phyloP scores from a whole-genome alignment of 495 filamentous ascomycete genomes.

The Penicillium daleae region DNA sequence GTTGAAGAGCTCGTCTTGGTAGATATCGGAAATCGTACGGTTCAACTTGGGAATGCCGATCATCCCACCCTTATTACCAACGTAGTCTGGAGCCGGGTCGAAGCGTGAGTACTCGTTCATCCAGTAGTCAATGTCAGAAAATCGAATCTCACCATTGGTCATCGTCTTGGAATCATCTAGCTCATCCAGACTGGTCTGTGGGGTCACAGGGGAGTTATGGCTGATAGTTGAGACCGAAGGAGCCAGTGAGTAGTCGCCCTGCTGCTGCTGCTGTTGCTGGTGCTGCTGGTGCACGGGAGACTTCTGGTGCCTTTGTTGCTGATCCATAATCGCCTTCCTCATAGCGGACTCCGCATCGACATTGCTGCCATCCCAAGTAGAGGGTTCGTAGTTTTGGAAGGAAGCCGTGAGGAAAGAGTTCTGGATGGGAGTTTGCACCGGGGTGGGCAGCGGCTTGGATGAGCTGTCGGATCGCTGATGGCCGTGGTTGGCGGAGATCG shows the following conservation, averaged over 20 bases:
- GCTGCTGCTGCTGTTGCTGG: slow-evolving; percentile 24
- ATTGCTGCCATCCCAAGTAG: slow-evolving; percentile 45
- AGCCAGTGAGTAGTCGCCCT: slow-evolving; percentile 51
- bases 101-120: slow-evolving; percentile 65
- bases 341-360: slow-evolving; percentile 55
- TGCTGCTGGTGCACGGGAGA: slow-evolving; percentile 36
- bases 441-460: slow-evolving; percentile 53
- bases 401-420: slow-evolving; percentile 48
- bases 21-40: slow-evolving; percentile 83
- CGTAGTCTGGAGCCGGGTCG: slow-evolving; percentile 54
- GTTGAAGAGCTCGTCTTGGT: slow-evolving; percentile 84
- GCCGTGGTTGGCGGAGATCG: slow-evolving; percentile 23
- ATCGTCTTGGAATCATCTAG: slow-evolving; percentile 52
- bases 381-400: slow-evolving; percentile 53
- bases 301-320: slow-evolving; percentile 43
- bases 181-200: slow-evolving; percentile 56
- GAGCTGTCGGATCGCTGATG: slow-evolving; percentile 40
- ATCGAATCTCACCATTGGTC: slow-evolving; percentile 55
- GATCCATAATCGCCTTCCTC: slow-evolving; percentile 59
- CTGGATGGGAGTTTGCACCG: slow-evolving; percentile 50
- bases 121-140: slow-evolving; percentile 52
- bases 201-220: slow-evolving; percentile 60
- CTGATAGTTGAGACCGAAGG: slow-evolving; percentile 60
- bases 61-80: slow-evolving; percentile 34
- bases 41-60: slow-evolving; percentile 74